Base-by-base conservation (phyloP, 495 filamentous ascomycete species). In the Astrocystis sublimbata region DNA sequence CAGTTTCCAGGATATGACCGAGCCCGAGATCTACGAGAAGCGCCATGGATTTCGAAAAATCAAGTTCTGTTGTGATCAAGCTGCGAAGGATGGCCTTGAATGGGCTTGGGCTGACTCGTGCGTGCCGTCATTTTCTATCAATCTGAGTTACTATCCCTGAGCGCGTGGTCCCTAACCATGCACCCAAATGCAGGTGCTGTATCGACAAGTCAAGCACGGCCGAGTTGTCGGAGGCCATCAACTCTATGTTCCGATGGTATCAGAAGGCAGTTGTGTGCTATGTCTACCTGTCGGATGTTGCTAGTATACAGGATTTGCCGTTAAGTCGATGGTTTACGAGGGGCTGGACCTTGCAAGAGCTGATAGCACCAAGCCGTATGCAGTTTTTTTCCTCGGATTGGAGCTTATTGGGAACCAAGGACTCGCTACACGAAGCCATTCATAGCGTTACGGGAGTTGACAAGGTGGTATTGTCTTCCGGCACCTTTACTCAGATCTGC, bases 261-360 rank as follows among this genome's bases (percentile, higher is more conserved):
- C 30, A 46, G 13, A 61, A 68, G 2, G 59, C 74, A 0, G 13
- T 55, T 2, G 43, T 60, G 12, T 75, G 74, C 64, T 75, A 69
- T 31, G 71, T 65, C 4, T 74, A 65, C 59, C 62, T 76, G 0
- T 40, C 50, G 3, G 73, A 74, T 60, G 63, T 74, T 15, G 36
- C 56, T 7, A 10, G 17, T 15, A 12, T 21, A 47, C 26, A 42
- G n/a, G 33, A n/a, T 7, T 21, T 57, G 31, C n/a, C 38, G 19
- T 45, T 4, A 13, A 60, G 70, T 46, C 63, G 62, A 4, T 80
- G 79, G 76, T 79, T 80, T 40, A 68, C 58, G 1, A 61, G 79
- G 40, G 77, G 77, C 0, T 81, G 76, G 75, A 79, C 76, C 3
- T 43, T 80, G 23, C 75, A 80, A 41, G 76, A 80, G 58, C 69